A percentile compares a stretch with the other conserved stretches of the same genome.
Evolutionary conservation across 75 land plant species (phyloP).

Genomic region (Picea glauca): DNA sequence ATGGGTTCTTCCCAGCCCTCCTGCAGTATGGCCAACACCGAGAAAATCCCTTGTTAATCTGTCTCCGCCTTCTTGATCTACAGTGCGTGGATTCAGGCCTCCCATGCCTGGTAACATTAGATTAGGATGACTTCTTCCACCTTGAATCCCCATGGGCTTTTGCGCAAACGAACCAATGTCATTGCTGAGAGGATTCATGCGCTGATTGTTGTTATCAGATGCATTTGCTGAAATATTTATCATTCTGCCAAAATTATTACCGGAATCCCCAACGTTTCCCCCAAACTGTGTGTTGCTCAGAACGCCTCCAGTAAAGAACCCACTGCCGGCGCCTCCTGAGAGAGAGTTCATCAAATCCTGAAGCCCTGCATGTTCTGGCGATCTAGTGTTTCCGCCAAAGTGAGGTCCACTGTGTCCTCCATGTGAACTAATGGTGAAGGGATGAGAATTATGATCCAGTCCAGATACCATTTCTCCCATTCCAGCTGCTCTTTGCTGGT

Average conservation of each 20-base stretch:
- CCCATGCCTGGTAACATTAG: background rate
- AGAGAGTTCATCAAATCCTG: constrained; percentile 9
- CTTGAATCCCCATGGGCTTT: too few species aligned
- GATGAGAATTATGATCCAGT: constrained; percentile 5
- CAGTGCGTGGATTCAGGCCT: background rate
- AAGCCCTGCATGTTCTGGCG: constrained; percentile 1
- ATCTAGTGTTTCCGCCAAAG: background rate
- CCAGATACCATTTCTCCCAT: background rate
- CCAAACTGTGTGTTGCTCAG: background rate
- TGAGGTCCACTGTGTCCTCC: background rate
- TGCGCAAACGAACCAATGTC: too few species aligned
- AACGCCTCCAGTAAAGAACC: background rate
- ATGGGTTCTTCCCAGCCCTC: constrained; percentile 7
- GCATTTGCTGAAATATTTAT: background rate
- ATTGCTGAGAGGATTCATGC: background rate
- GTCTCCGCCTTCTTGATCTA: background rate
- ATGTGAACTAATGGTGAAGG: background rate
- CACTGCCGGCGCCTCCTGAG: background rate
- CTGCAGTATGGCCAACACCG: background rate
- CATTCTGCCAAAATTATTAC: background rate
- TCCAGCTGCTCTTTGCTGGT: too few species aligned
- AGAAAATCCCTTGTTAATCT: constrained; percentile 11
- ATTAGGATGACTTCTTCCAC: background rate
- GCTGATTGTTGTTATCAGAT: background rate
- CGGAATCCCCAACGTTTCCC: background rate